Percentiles rank a stretch among this genome's conserved stretches.
Evolutionary conservation across 2,329 filamentous ascomycete genomes (phyloP).

Genomic region (Metarhizium anisopliae): DNA sequence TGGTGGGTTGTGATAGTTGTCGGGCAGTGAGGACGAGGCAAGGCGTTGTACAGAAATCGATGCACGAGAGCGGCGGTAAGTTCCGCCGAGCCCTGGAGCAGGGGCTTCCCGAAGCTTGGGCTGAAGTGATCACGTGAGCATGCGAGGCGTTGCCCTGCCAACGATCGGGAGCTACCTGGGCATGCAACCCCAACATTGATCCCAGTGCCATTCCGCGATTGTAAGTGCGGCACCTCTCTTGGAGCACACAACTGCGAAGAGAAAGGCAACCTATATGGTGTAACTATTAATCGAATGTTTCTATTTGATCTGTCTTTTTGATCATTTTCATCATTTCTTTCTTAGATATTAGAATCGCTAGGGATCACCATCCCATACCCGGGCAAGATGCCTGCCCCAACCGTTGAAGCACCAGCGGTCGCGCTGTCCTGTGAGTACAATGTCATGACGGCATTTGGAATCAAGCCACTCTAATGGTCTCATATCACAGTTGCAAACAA

Average conservation of each 20-base stretch:
- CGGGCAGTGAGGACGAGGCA: slow-evolving; percentile 21
- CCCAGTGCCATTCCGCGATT: not conserved
- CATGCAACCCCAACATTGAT: not conserved
- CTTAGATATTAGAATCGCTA: not conserved
- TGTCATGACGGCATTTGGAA: not conserved
- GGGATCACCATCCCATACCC: not conserved
- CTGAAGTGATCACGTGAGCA: slow-evolving; percentile 17
- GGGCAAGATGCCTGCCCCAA: slow-evolving; percentile 49
- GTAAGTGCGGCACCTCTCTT: not conserved
- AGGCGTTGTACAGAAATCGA: slow-evolving; percentile 20
- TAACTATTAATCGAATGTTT: not conserved
- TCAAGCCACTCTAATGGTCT: not conserved
- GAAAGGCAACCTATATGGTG: not conserved
- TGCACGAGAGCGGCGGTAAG: slow-evolving; percentile 17
- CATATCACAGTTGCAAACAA: slow-evolving; percentile 77
- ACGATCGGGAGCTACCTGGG: slow-evolving; percentile 1
- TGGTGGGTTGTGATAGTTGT: slow-evolving; percentile 15
- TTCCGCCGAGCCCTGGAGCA: slow-evolving; percentile 16
- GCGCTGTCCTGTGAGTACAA: slow-evolving; percentile 53
- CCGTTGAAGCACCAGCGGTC: slow-evolving; percentile 54
- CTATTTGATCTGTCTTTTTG: not conserved
- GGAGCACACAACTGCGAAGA: not conserved
- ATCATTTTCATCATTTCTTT: not conserved
- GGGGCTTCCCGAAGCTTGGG: not conserved
- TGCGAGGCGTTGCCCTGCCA: slow-evolving; percentile 10